Base-by-base conservation (phyloP, 495 filamentous ascomycete species). In the Talaromyces liani region DNA sequence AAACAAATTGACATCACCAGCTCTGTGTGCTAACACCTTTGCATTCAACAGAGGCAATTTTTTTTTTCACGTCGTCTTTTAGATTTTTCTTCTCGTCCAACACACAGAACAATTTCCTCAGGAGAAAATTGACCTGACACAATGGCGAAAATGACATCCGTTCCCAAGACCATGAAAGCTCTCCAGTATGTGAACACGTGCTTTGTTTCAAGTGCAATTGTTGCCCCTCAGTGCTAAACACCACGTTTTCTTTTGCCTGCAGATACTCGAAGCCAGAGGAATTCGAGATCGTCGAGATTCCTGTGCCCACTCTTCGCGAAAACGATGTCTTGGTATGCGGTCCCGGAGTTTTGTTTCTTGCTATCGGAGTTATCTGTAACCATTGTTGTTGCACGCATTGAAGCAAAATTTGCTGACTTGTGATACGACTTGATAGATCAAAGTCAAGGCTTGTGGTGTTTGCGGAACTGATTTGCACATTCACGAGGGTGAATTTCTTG, bases 381-480 rank as follows among this genome's bases (percentile, higher is more conserved):
- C 45, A 49, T 18, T 47, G 45, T 20, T 3, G 62, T 41, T 24
- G 1, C 53, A 6, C 33, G n/a, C 33, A 45, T 29, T 33, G 57
- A 31, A 62, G 41, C 60, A 63, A 31, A 56, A 24, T 34, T 29
- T 6, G 33, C 27, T 61, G 24, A 49, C 45, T 8, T 20, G 47
- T 33, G 68, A 3, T 56, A 29, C 29, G 2, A 41, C 14, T 60
- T 14, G 16, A 53, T 57, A 77, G 77, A 74, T 80, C 70, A 78
- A 79, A 65, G 76, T 80, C 63, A 88, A 88, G 74, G 87, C 87
- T 20, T 88, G 84, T 63, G 87, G 87, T 79, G 84, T 89, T 63
- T 89, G 87, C 62, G 86, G 86, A 64, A 88, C 87, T 59, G 86
- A 85, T 67, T 63, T 79, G 66, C 87, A 88, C 69, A 89, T 88